Base-by-base conservation (phyloP, 495 filamentous ascomycete genomes). In the Paragyromitra xinjiangensis region DNA sequence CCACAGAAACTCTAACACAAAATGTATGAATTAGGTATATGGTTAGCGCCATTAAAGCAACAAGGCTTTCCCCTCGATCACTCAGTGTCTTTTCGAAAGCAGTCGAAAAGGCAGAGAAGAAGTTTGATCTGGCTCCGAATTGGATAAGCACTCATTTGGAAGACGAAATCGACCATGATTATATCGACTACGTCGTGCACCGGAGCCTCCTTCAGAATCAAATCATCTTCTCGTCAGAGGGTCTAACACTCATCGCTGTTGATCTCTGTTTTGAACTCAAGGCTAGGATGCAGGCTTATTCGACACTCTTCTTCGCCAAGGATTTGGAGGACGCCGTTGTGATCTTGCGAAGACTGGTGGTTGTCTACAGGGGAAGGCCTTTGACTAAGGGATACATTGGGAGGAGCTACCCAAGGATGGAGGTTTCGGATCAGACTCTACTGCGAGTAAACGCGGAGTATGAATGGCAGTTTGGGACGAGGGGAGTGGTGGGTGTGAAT, bases 261-360 rank as follows among this genome's bases (percentile, higher is more conserved):
- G 81, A 83, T 55, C 74, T 79, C 42, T 80, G 68, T 63, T 83
- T 73, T 45, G 81, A 81, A 16, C 78, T 83, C 22, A 83, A 83
- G 29, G 68, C 80, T 3, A 79, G 66, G 16, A 69, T 82, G 24
- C 59, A 69, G 44, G 53, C 66, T 16, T 45, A 81, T 6, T 77
- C 78, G 11, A 80, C 16, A 9, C 39, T 64, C 6, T 74, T 67
- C 29, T 19, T 70, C 1, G 24, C 50, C 1, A 34, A 37, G 42
- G 77, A 79, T 19, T 24, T 80, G 11, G 79, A 81, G 59, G 78
- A 81, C 6, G 73, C 81, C 12, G 71, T 83, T n/a, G 74, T 73
- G 26, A 70, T 82, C n/a, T 51, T 83, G 11, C 67, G 78, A 12
- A 64, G 78, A 34, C 40, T 83, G 12, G 81, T 83, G 9, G 45